These are phyloP conservation scores for Solanum pennellii DNA, from an alignment of 257 asterid species.

Conservation along the genomic window DNA sequence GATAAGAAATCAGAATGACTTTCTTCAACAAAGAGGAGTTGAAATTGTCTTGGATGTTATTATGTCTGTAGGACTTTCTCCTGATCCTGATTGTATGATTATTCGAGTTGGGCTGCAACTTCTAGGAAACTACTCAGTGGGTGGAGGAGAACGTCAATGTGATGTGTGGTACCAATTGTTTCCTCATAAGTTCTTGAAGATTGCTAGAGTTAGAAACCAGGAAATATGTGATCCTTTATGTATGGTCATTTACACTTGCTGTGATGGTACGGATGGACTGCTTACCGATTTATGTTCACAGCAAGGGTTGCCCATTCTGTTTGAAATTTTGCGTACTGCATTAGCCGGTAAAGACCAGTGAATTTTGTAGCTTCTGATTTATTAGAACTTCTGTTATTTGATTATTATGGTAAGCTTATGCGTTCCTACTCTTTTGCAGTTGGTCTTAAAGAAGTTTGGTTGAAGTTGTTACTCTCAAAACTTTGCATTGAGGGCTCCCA, in stretches of 20 bases:
- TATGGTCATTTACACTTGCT: constrained; percentile 64
- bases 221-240: constrained; percentile 73
- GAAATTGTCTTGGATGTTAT: constrained; percentile 26
- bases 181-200: constrained; percentile 37
- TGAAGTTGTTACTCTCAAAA: constrained; percentile 50
- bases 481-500: constrained; percentile 38
- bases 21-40: constrained; percentile 56
- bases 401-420: background rate
- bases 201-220: constrained; percentile 40
- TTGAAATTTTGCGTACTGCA: constrained; percentile 42
- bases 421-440: constrained; percentile 25
- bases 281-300: constrained; percentile 30
- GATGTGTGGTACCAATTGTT: constrained; percentile 56
- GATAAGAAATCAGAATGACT: constrained; percentile 44
- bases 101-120: constrained; percentile 57
- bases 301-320: constrained; percentile 30
- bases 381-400: background rate
- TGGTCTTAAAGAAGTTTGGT: constrained; percentile 58
- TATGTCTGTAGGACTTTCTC: constrained; percentile 16
- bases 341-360: constrained; percentile 30
- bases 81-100: constrained; percentile 25
- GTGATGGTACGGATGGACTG: constrained; percentile 21
- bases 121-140: constrained; percentile 70
- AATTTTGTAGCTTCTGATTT: background rate
- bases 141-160: constrained; percentile 45